phyloP scores from a whole-genome alignment of 495 filamentous ascomycete species.

The Penicillium pulvis region DNA sequence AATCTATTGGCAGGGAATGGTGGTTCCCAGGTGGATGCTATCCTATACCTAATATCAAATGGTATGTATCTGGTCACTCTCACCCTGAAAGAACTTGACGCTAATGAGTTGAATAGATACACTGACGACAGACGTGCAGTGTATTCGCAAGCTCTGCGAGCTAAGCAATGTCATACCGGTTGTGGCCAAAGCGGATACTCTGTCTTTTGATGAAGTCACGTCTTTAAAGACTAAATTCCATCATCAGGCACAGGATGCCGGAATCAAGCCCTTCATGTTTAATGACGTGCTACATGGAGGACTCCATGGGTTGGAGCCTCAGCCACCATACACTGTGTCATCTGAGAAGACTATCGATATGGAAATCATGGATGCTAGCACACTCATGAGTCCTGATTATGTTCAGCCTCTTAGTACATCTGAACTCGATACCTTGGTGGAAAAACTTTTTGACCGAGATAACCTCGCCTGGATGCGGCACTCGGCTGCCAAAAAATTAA shows the following conservation, averaged over 20 bases:
- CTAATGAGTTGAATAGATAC: conserved; percentile 52
- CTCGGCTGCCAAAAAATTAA: conserved; percentile 80
- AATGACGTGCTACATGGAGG: conserved; percentile 39
- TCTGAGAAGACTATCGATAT: conserved; percentile 74
- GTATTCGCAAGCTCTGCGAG: conserved; percentile 70
- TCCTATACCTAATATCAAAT: conserved; percentile 76
- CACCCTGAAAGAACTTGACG: neutral
- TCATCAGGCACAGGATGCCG: conserved; percentile 58
- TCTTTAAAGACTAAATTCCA: conserved; percentile 57
- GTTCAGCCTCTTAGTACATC: conserved; percentile 79
- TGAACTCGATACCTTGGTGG: conserved; percentile 71
- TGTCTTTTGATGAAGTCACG: conserved; percentile 61
- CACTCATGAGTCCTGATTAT: conserved; percentile 94
- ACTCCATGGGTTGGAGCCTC: conserved; percentile 24
- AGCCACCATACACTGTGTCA: conserved; percentile 75
- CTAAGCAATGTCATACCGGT: conserved; percentile 87
- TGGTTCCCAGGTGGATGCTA: conserved; percentile 84
- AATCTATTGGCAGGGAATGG: conserved; percentile 82
- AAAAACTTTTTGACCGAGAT: conserved; percentile 74
- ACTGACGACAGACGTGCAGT: conserved; percentile 72
- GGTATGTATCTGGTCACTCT: conserved; percentile 47
- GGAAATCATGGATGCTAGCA: conserved; percentile 92
- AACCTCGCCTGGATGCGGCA: conserved; percentile 87
- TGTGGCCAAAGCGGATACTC: conserved; percentile 74
- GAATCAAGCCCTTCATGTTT: conserved; percentile 72